Base-by-base conservation (phyloP, 164 flowering plant genomes). In the Vitis vinifera region DNA sequence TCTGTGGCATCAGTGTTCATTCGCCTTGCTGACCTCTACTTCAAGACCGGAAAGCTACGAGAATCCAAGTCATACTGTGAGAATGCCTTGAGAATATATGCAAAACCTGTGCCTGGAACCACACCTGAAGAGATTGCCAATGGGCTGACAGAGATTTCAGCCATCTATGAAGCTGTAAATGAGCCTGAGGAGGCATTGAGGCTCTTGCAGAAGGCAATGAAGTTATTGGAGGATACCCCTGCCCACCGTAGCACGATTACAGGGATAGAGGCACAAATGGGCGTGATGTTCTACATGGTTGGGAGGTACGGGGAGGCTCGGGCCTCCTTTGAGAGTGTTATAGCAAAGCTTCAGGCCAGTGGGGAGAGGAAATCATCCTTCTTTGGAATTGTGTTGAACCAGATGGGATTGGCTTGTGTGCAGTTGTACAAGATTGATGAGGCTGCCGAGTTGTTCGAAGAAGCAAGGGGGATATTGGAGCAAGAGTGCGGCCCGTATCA, bases 201-300 rank as follows among this genome's bases (percentile, higher is more conserved):
- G 67, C 77, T 83, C 66, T 57, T 83, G 58, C 75, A 71, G 67
- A 79, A 71, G 71, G 84, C 82, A 12, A 37, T 71, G 66, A 72
- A 63, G 73, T 47, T 81, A 51, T 59, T 78, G 55, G 77, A 67
- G 48, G 76, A 72, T 17, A 69, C 31, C 49, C 79, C 81, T 53
- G 82, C 79, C 4, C 76, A 75, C 47, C 73, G 59, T 10, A 62
- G 81, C 68, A 73, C 78, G 2, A 58, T 80, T 62, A 84, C 82
- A 49, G 86, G 86, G 49, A 70, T 83, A 10, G 84, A 83, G 70
- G 84, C 82, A 9, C 84, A 77, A 68, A 81, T 77, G 70, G 86
- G 86, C 1, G 79, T 81, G 50, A 77, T 83, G 84, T 75, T 76
- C 51, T 83, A 83, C 77, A 71, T 77, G 81, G 58, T 75, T 55